A percentile compares a stretch with the other conserved stretches of the same genome.
Conservation (phyloP, 176 grass and related monocot genomes). For the Carex cristatella region DNA sequence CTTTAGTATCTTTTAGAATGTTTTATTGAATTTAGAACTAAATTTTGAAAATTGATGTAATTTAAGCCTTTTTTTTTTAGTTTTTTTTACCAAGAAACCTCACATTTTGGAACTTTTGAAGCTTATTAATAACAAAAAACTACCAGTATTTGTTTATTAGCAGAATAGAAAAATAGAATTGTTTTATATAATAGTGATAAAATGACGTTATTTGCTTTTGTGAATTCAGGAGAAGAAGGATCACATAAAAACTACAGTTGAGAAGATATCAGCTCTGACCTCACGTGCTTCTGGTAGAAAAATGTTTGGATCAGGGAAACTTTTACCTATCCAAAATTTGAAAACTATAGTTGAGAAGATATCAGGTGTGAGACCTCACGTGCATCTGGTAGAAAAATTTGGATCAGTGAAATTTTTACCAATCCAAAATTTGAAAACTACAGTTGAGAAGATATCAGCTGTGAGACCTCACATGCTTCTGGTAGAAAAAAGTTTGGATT, state of each 20-base stretch:
- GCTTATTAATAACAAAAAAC: neutral
- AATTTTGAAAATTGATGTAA: neutral
- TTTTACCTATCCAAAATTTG: too few species aligned
- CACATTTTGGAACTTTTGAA: neutral
- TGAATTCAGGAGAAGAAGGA: slow-evolving; percentile 38
- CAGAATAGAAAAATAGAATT: neutral
- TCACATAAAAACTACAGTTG: slow-evolving; percentile 41
- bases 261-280: neutral
- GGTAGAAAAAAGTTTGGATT: slow-evolving; percentile 59
- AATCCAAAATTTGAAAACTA: too few species aligned
- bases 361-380: too few species aligned
- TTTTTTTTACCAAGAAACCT: neutral
- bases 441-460: slow-evolving; percentile 46
- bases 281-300: too few species aligned
- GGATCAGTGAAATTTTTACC: too few species aligned
- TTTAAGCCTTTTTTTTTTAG: neutral
- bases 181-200: slow-evolving; percentile 8
- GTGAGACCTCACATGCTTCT: slow-evolving; percentile 65
- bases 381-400: too few species aligned
- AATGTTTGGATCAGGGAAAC: too few species aligned
- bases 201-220: neutral
- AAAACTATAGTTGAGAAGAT: too few species aligned
- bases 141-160: slow-evolving; percentile 14
- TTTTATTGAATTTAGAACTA: neutral
- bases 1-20: too few species aligned